Evolutionary conservation across 2,329 filamentous ascomycete genomes (phyloP), one percentile per base, ranked within the genome.

Genomic region (Aspergillus felis): DNA sequence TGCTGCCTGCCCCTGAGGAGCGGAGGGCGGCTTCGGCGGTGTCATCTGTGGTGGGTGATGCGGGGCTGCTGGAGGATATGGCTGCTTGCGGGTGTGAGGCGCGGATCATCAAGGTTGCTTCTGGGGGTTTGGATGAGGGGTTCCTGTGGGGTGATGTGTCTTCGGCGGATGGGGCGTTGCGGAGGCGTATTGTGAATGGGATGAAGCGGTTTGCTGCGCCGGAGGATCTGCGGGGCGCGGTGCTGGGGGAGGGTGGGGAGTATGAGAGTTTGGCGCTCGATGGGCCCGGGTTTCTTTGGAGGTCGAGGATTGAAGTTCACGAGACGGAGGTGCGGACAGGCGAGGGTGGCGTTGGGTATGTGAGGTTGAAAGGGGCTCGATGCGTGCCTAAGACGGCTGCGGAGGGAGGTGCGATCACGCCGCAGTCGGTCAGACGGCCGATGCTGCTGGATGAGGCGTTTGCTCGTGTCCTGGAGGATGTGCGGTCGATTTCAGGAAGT

Each of bases 91-190:
- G 88, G 0, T 84, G 96, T 55, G 91, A 96, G 69, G 89, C 92
- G n/a, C 82, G 92, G 58, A 91, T 99, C 69, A 86, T 99, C 76
- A 99, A 97, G 77, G 91, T 97, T 48, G 92, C 94, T 47, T 95
- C 90, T 62, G 92, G 91, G 6, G 94, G 92, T 0, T 80, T 99
- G 51, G 90, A 93, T 67, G 89, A 92, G 64, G 79, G 76, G 41
- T 88, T 92, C 66, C 77, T 99, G 25, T 96, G 92, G 89, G 83
- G 85, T 63, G 86, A 92, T 76, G 89, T 96, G 20, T 86, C 89
- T 3, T 58, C 61, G 53, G 12, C 9, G 28, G 83, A 84, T 66
- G 67, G 74, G 4, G 64, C 64, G 51, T 77, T 80, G 8, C 75
- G 82, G 54, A 69, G 66, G 52, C 75, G 76, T 47, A 67, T 89